A percentile compares a stretch with the other conserved stretches of the same genome.
Conservation (phyloP, 164 flowering plant species). For the Dillenia turbinata region DNA sequence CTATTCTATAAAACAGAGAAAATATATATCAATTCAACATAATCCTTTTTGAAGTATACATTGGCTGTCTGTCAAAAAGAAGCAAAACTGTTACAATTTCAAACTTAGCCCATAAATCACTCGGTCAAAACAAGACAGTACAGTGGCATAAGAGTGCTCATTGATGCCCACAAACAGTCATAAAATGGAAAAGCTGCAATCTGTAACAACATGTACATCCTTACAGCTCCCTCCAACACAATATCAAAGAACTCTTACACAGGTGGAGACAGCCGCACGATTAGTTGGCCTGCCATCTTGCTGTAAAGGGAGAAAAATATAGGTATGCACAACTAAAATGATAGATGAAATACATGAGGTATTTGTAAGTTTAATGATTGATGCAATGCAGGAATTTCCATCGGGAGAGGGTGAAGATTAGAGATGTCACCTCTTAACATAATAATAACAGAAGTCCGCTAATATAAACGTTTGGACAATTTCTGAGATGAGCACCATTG, state of each 20-base stretch:
- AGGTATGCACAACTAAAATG: neutral
- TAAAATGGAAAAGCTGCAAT: too few relatives aligned
- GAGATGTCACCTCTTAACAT: constrained; percentile 60
- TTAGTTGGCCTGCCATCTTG: constrained; percentile 51
- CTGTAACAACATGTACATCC: too few relatives aligned
- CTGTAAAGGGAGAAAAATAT: constrained; percentile 26
- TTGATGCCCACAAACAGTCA: too few relatives aligned
- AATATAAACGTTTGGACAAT: constrained; percentile 72
- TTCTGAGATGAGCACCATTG: constrained; percentile 50
- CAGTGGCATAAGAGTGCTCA: too few relatives aligned
- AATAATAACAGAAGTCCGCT: constrained; percentile 91
- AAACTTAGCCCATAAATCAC: too few relatives aligned
- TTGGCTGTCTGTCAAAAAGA: too few relatives aligned
- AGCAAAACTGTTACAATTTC: too few relatives aligned
- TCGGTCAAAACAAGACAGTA: too few relatives aligned
- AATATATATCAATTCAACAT: too few relatives aligned
- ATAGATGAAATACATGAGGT: neutral
- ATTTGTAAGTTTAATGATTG: neutral
- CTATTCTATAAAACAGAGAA: too few relatives aligned
- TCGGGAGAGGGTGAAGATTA: neutral
- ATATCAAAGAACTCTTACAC: constrained; percentile 21
- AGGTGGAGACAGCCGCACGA: constrained; percentile 41
- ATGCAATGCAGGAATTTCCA: neutral
- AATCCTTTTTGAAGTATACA: too few relatives aligned
- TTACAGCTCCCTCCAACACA: too few relatives aligned